A percentile compares a stretch with the other conserved stretches of the same genome.
phyloP scores from a whole-genome alignment of 345 rosid genomes.

The Passiflora organensis region DNA sequence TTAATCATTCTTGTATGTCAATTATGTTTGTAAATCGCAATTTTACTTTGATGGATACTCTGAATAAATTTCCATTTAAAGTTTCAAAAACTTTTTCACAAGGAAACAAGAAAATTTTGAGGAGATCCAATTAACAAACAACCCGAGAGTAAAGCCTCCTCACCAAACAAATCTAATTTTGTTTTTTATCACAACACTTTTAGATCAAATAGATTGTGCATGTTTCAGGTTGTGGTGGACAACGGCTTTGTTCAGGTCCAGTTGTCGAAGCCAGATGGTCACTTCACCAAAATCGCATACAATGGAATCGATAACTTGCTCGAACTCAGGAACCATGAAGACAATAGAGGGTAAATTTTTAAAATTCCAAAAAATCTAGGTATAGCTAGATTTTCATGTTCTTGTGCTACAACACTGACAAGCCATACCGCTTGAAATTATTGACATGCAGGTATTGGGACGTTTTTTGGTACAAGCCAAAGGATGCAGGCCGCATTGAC shows the following conservation, averaged over 20 bases:
- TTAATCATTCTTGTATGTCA: too few species aligned
- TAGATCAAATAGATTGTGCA: neutral
- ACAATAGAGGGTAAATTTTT: slow-evolving; percentile 10
- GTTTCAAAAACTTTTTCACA: too few species aligned
- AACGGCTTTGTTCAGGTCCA: slow-evolving; percentile 15
- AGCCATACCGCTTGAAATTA: neutral
- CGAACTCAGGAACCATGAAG: slow-evolving; percentile 1
- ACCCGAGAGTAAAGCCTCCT: too few species aligned
- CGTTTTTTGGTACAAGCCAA: slow-evolving; percentile 20
- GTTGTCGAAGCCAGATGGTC: slow-evolving; percentile 12
- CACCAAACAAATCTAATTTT: too few species aligned
- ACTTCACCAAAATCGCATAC: slow-evolving; percentile 9
- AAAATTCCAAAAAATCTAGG: neutral
- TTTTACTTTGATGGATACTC: too few species aligned
- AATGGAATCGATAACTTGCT: slow-evolving; percentile 16
- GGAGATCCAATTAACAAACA: too few species aligned
- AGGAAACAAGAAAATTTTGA: too few species aligned
- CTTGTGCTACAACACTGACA: too few species aligned
- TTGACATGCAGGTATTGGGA: slow-evolving; percentile 18
- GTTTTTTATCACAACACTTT: too few species aligned
- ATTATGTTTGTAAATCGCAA: too few species aligned
- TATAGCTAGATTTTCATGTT: too few species aligned
- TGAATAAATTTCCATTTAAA: too few species aligned
- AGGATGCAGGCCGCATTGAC: neutral
- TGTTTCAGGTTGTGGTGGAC: slow-evolving; percentile 15